phyloP scores from a whole-genome alignment of 108 stramenopile genomes.

The Stephanodiscus minutulus region DNA sequence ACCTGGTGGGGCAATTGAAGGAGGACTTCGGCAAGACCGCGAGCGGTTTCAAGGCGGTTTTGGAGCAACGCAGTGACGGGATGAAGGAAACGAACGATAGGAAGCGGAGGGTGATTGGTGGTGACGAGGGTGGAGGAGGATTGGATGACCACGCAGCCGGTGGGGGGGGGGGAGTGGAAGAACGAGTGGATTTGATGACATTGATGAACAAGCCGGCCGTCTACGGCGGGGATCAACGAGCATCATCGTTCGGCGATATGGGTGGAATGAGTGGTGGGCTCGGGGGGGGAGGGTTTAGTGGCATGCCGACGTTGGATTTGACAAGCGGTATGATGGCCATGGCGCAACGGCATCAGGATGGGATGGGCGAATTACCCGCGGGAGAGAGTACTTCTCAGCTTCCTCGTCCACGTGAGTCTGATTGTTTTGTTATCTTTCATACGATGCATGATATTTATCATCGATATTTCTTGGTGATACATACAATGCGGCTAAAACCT shows the following conservation, averaged over 20 bases:
- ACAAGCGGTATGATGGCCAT: conserved; percentile 83
- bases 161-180: conserved; percentile 49
- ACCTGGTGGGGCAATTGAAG: conserved; percentile 76
- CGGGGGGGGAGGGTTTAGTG: conserved; percentile 21
- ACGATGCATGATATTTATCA: not conserved
- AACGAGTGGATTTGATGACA: conserved; percentile 54
- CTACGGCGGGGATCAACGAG: conserved; percentile 40
- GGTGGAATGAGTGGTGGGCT: conserved; percentile 23
- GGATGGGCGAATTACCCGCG: conserved; percentile 32
- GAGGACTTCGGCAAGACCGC: conserved; percentile 82
- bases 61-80: conserved; percentile 77
- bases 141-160: conserved; percentile 15
- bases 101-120: conserved; percentile 73
- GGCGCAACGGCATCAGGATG: conserved; percentile 62
- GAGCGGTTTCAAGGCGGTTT: conserved; percentile 77
- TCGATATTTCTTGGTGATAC: not conserved
- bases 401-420: conserved; percentile 46
- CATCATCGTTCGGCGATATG: conserved; percentile 25
- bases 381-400: conserved; percentile 51
- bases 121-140: conserved; percentile 23
- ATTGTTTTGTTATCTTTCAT: conserved; percentile 1
- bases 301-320: conserved; percentile 76
- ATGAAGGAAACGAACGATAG: conserved; percentile 78
- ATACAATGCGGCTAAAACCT: not conserved
- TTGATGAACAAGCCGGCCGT: conserved; percentile 76